Conservation (phyloP, 2,329 filamentous ascomycete genomes). For the Emmonsiellopsis sp. region DNA sequence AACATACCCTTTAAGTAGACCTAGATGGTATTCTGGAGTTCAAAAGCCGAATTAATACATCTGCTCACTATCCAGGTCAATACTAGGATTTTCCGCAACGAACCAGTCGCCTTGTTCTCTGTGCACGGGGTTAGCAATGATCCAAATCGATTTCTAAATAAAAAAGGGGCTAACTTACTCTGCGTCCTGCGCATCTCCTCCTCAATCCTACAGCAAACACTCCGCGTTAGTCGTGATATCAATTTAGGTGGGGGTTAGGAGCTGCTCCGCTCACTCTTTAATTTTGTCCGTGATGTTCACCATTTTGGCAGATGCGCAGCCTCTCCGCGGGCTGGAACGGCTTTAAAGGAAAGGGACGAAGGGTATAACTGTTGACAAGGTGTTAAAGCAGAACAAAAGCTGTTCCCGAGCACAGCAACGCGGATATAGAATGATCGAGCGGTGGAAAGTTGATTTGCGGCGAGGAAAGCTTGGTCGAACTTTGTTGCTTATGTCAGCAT, state of each 20-base stretch:
- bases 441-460: too few species aligned
- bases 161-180: slow-evolving; percentile 54
- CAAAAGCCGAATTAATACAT: slow-evolving; percentile 25
- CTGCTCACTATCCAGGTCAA: not conserved
- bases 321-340: not conserved
- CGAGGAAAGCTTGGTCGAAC: not conserved
- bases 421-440: too few species aligned
- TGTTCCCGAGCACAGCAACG: not conserved
- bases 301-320: slow-evolving; percentile 49
- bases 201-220: slow-evolving; percentile 67
- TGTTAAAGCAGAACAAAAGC: not conserved
- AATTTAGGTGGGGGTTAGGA: not conserved
- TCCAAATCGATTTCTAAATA: not conserved
- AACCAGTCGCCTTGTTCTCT: slow-evolving; percentile 99
- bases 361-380: not conserved
- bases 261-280: slow-evolving; percentile 67
- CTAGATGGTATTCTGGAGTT: slow-evolving; percentile 83
- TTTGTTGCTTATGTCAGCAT: not conserved
- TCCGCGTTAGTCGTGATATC: not conserved
- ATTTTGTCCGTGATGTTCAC: slow-evolving; percentile 99
- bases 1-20: slow-evolving; percentile 84
- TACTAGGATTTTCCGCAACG: slow-evolving; percentile 23
- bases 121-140: slow-evolving; percentile 23
- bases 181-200: slow-evolving; percentile 99
- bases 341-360: not conserved